A percentile compares a stretch with the other conserved stretches of the same genome.
phyloP scores from a whole-genome alignment of 352 stramenopile species.

The Pythium inflatum region DNA sequence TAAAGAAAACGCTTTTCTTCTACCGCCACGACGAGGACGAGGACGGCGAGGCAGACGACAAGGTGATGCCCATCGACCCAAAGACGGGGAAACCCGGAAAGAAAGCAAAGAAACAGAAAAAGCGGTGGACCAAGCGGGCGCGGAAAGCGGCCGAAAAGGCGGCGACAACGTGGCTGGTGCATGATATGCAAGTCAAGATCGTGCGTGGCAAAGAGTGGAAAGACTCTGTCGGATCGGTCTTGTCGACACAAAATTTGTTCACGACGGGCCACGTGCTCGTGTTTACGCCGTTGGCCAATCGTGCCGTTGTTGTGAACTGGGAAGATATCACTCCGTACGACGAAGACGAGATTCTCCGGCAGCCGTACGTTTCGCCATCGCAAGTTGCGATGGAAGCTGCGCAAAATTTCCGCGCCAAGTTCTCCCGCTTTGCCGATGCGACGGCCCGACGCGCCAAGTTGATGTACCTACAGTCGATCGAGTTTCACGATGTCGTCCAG shows the following conservation, averaged over 20 bases:
- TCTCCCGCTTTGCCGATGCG: constrained; percentile 40
- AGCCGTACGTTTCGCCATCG: constrained; percentile 45
- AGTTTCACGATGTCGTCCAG: constrained; percentile 69
- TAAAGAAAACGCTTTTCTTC: constrained; percentile 59
- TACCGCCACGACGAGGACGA: constrained; percentile 29
- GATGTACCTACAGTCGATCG: constrained; percentile 66
- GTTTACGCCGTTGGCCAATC: constrained; percentile 59
- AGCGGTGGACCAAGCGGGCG: constrained; percentile 53
- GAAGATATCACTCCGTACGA: constrained; percentile 54
- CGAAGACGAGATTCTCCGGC: constrained; percentile 45
- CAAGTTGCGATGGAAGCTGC: constrained; percentile 38
- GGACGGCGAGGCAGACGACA: constrained; percentile 3
- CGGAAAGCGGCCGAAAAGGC: constrained; percentile 42
- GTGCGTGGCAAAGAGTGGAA: constrained; percentile 47
- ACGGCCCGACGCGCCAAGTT: constrained; percentile 46
- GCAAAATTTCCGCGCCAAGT: constrained; percentile 44
- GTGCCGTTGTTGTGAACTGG: constrained; percentile 59
- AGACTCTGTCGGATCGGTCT: constrained; percentile 45
- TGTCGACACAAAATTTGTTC: constrained; percentile 73
- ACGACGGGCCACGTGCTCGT: constrained; percentile 61
- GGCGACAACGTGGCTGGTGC: constrained; percentile 53
- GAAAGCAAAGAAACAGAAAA: constrained; percentile 29
- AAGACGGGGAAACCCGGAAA: neutral
- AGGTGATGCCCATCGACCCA: neutral
- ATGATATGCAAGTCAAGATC: constrained; percentile 59